Base-by-base conservation (phyloP, 179 eudicot genomes). In the Patellifolia procumbens region DNA sequence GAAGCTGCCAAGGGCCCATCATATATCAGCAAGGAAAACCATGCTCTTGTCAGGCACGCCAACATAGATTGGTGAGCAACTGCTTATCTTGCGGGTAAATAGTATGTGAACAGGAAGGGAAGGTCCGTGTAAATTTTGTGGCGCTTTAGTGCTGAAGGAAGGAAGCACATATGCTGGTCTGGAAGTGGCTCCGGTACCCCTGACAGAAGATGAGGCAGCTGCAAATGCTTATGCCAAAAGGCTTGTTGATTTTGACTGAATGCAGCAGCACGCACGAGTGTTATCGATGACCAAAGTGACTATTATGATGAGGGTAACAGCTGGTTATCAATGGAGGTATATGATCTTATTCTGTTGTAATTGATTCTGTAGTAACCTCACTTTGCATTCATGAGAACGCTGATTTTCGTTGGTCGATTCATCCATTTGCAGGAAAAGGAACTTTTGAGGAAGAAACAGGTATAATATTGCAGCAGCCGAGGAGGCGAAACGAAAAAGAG, bases 21-120 rank as follows among this genome's bases (percentile, higher is more conserved):
- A 90, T 96, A 22, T 96, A 83, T 81, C 96, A 93, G 84, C 91
- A 96, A 82, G 99, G 99, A 26, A 90, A 90, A 81, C 98, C 99
- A 0, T 96, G 99, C 63, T 88, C 97, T 37, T 96, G 99, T 81
- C 97, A 96, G 74, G 99, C 99, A 52, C 98, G 97, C 65, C 81
- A 91, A 53, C 99, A 96, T 80, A 88, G 82, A 64, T 82, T 93
- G 68, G 84, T 96, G 43, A 90, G 99, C 84, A 96, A 96, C 78
- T 96, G 99, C 81, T 88, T 96, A 63, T 93, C 99, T 58, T 96
- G 99, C 81, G 99, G 99, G 72, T 93, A 96, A 85, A 93, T 96
- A 75, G 97, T 93, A 0, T 96, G 99, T 80, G 98, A 96, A 80
- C 99, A 96, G 72, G 99, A 96, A 86, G 98, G 98, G 99, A 96